Evolutionary conservation across 1,284 basidiomycete genomes (phyloP).

Genomic region (Cryptococcus amylolentus): DNA sequence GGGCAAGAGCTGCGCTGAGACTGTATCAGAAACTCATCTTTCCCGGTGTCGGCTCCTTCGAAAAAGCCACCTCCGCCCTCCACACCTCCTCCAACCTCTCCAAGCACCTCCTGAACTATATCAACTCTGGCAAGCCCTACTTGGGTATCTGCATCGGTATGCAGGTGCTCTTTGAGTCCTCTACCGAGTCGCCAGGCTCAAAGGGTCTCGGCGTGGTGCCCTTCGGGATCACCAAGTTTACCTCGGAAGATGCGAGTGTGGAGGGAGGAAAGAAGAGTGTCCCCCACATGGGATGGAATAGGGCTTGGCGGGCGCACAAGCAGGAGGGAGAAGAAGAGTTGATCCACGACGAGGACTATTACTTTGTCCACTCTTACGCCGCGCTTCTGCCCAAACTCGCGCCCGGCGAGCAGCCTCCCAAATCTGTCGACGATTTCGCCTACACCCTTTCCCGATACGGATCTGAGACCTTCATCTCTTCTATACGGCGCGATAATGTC

Average conservation of each 20-base stretch:
- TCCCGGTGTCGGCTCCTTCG: slow-evolving; percentile 96
- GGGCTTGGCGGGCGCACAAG: slow-evolving; percentile 51
- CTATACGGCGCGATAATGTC: slow-evolving; percentile 77
- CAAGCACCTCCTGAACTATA: slow-evolving; percentile 77
- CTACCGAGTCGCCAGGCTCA: slow-evolving; percentile 60
- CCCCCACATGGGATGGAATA: slow-evolving; percentile 98
- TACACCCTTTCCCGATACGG: slow-evolving; percentile 92
- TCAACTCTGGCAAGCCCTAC: slow-evolving; percentile 86
- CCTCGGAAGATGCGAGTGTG: slow-evolving; percentile 20
- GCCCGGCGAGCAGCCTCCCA: slow-evolving; percentile 49
- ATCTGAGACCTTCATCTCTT: slow-evolving; percentile 84
- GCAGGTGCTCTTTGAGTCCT: slow-evolving; percentile 88
- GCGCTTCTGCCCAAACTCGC: slow-evolving; percentile 53
- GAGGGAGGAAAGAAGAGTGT: slow-evolving; percentile 76
- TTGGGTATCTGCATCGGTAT: slow-evolving; percentile 98
- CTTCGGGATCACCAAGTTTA: slow-evolving; percentile 49
- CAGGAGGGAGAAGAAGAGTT: slow-evolving; percentile 42
- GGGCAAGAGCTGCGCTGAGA: neutral
- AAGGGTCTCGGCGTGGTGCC: slow-evolving; percentile 51
- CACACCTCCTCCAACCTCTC: slow-evolving; percentile 64
- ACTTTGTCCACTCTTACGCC: slow-evolving; percentile 97
- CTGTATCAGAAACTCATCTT: slow-evolving; percentile 79
- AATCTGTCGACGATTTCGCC: slow-evolving; percentile 59
- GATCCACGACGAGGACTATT: slow-evolving; percentile 65
- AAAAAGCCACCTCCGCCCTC: slow-evolving; percentile 78